Percentiles rank a stretch among this genome's conserved stretches.
These are phyloP conservation scores for Fraxinus americana DNA, from an alignment of 257 asterid species.

Conservation along the genomic window DNA sequence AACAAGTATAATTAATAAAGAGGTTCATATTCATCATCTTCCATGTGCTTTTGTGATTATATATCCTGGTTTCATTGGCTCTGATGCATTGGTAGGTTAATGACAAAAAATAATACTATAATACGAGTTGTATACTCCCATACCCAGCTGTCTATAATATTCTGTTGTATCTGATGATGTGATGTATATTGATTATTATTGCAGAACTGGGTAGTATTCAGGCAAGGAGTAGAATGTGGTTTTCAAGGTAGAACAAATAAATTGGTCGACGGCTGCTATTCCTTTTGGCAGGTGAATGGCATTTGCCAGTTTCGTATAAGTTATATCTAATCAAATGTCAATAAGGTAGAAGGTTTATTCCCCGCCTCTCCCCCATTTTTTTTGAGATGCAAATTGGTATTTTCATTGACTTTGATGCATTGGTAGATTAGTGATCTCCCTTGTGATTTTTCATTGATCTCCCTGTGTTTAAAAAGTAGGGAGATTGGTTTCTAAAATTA, in stretches of 20 bases:
- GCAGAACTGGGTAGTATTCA: constrained; percentile 93
- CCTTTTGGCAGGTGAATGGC: constrained; percentile 92
- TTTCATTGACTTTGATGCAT: no score
- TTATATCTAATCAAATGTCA: not conserved
- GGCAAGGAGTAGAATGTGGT: constrained; percentile 97
- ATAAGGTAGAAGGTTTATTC: not conserved
- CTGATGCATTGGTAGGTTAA: not conserved
- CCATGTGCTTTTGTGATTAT: not conserved
- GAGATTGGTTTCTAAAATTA: not conserved
- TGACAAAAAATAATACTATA: not conserved
- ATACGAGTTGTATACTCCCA: not conserved
- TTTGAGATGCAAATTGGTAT: no score
- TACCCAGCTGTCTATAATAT: not conserved
- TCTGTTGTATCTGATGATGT: not conserved
- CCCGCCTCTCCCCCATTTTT: not conserved
- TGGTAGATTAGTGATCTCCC: no score
- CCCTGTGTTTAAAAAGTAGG: not conserved
- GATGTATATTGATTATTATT: constrained; percentile 29
- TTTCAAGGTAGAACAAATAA: constrained; percentile 99
- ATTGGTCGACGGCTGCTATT: constrained; percentile 98
- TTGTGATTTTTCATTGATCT: no score
- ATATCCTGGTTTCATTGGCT: not conserved
- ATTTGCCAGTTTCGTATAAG: constrained; percentile 8
- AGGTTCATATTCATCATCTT: not conserved
- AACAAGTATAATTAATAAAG: not conserved